These are phyloP conservation scores for Globisporangium nagaii DNA, from an alignment of 352 stramenopile species.

Conservation along the genomic window DNA sequence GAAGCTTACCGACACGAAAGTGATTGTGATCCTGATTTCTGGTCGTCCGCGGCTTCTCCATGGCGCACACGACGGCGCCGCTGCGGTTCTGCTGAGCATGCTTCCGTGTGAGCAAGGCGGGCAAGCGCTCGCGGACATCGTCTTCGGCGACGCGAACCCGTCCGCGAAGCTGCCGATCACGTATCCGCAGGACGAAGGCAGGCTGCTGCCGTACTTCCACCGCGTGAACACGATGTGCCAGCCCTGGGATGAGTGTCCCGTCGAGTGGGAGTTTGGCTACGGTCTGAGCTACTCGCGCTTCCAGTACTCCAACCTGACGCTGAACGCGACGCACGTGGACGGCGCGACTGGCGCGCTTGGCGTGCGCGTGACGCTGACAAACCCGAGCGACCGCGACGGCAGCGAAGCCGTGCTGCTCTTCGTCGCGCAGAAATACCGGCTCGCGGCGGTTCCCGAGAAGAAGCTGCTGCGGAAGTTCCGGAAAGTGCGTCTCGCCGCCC, in stretches of 20 bases:
- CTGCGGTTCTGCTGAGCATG: constrained; percentile 65
- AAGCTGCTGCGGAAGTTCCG: constrained; percentile 77
- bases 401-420: constrained; percentile 77
- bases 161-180: constrained; percentile 77
- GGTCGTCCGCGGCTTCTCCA: constrained; percentile 58
- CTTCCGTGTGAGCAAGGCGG: constrained; percentile 79
- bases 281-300: constrained; percentile 68
- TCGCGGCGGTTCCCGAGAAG: constrained; percentile 47
- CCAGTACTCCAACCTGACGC: constrained; percentile 41
- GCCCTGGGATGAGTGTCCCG: constrained; percentile 40
- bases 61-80: constrained; percentile 29
- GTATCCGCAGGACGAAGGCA: constrained; percentile 44
- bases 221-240: constrained; percentile 56
- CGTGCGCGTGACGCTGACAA: constrained; percentile 57
- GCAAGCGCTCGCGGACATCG: constrained; percentile 54
- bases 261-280: constrained; percentile 62
- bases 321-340: constrained; percentile 30
- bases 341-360: constrained; percentile 22
- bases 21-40: constrained; percentile 67
- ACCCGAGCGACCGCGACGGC: constrained; percentile 35
- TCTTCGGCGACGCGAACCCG: constrained; percentile 65
- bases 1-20: constrained; percentile 44
- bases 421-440: constrained; percentile 43
- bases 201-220: constrained; percentile 65
- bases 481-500: constrained; percentile 43